phyloP scores from a whole-genome alignment of 2,329 filamentous ascomycete genomes.

The Stagonosporopsis chrysanthemi region DNA sequence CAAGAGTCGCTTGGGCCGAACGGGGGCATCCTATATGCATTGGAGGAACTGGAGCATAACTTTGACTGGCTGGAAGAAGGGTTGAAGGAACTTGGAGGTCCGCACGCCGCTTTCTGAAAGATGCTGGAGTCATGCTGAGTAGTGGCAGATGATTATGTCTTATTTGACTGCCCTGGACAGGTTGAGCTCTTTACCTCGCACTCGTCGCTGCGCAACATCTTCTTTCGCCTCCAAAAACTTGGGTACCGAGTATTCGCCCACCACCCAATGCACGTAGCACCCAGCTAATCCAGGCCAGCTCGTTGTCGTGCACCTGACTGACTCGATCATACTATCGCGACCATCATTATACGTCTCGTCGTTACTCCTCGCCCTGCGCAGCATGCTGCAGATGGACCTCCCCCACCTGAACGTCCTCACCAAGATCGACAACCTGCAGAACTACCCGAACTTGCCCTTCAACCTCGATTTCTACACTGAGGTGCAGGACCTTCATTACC shows the following conservation, averaged over 20 bases:
- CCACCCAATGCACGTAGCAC: conserved; percentile 27
- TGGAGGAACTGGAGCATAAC: conserved; percentile 94
- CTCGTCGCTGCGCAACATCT: conserved; percentile 87
- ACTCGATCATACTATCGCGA: conserved; percentile 90
- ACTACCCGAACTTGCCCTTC: conserved; percentile 87
- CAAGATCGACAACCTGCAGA: conserved; percentile 92
- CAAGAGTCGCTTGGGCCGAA: conserved; percentile 91
- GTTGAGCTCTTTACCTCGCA: conserved; percentile 98
- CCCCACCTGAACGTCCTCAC: conserved; percentile 95
- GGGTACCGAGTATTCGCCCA: conserved; percentile 80
- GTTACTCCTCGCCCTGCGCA: conserved; percentile 87
- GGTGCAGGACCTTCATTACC: conserved; percentile 87
- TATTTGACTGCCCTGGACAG: conserved; percentile 97
- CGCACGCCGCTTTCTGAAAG: conserved; percentile 18
- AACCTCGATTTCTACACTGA: conserved; percentile 98
- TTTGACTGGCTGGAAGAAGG: conserved; percentile 89
- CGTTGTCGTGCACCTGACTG: conserved; percentile 90
- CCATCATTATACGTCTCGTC: conserved; percentile 96
- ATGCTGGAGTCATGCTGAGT: conserved; percentile 20
- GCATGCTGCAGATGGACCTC: conserved; percentile 98
- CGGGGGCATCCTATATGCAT: conserved; percentile 87
- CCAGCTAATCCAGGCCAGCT: conserved; percentile 65
- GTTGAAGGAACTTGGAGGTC: conserved; percentile 74
- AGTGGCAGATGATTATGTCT: conserved; percentile 77
- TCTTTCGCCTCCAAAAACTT: conserved; percentile 87